Percentiles rank a stretch among this genome's conserved stretches.
phyloP scores from a whole-genome alignment of 768 basidiomycete genomes.

The Cantharellus anzutake region DNA sequence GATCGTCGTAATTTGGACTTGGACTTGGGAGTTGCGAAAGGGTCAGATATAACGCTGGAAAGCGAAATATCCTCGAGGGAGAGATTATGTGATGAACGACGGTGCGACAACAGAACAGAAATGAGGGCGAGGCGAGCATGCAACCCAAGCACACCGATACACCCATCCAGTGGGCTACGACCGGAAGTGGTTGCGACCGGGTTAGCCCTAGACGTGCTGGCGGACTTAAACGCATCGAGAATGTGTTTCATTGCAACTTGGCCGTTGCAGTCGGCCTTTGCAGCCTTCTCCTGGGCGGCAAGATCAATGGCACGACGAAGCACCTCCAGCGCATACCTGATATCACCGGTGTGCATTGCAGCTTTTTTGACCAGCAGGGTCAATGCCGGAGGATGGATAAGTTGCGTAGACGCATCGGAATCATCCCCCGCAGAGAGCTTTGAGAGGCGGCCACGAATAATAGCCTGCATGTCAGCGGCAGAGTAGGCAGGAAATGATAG shows the following conservation, averaged over 20 bases:
- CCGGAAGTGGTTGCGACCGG: background rate
- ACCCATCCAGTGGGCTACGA: background rate
- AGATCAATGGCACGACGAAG: constrained; percentile 8
- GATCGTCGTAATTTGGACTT: background rate
- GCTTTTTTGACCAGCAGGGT: constrained; percentile 9
- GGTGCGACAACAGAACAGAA: constrained; percentile 6
- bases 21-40: background rate
- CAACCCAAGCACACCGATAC: constrained; percentile 5
- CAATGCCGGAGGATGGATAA: constrained; percentile 8
- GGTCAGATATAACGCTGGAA: background rate
- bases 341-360: constrained; percentile 8
- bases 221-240: constrained; percentile 7
- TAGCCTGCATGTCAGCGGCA: constrained; percentile 5
- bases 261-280: background rate
- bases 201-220: background rate
- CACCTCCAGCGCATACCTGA: constrained; percentile 8
- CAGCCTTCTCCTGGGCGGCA: constrained; percentile 1
- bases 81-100: constrained; percentile 1
- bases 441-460: constrained; percentile 6
- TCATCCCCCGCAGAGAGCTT: background rate
- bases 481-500: constrained; percentile 9
- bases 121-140: constrained; percentile 8
- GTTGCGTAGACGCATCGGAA: background rate
- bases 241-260: constrained; percentile 9
- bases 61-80: background rate